Base-by-base conservation (phyloP, 768 basidiomycete species). In the Albatrellus ellisii region DNA sequence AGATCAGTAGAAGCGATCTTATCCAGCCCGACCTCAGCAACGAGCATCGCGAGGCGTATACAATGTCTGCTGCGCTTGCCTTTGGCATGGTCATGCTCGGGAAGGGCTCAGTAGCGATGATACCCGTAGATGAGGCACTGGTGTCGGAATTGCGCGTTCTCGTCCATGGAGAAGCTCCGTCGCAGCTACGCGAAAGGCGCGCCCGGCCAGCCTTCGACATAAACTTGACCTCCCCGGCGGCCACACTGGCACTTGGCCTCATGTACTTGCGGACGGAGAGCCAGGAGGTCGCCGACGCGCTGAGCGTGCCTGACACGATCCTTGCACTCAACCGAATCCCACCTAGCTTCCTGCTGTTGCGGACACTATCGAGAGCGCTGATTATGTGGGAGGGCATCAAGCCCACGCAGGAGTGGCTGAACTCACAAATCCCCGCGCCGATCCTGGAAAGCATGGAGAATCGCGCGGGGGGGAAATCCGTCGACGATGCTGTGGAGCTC, bases 81-180 rank as follows among this genome's bases (percentile, higher is more conserved):
- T 95, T 95, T 54, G 95, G 95, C 4, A 85, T 95, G 77, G 82
- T 94, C 59, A 94, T 97, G 83, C 72, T 98, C 12, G 92, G 88
- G 5, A 79, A 79, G 51, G 92, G 95, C 1, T 69, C 75, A 0
- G 67, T 70, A 6, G 38, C 40, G 26, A 36, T 43, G 2, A 77
- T 81, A 26, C 83, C 84, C 1, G 86, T 86, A 1, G 92, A 95
- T 49, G 59, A 78, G 44, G 65, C 68, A 9, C 64, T 86, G 36
- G 61, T 92, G 14, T 68, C 72, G 25, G 75, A 79, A 21, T 60
- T 97, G 35, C 77, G 74, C 28, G 58, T 75, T n/a, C 69, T 90
- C 26, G 71, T 94, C 36, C 81, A 85, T 41, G 86, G 90, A 8
- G 76, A 85, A 53, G 62, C 69, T 5, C 68, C 68, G 36, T 57